These are phyloP conservation scores for Shiraia bambusicola DNA, from an alignment of 2,329 filamentous ascomycete genomes.

Conservation along the genomic window DNA sequence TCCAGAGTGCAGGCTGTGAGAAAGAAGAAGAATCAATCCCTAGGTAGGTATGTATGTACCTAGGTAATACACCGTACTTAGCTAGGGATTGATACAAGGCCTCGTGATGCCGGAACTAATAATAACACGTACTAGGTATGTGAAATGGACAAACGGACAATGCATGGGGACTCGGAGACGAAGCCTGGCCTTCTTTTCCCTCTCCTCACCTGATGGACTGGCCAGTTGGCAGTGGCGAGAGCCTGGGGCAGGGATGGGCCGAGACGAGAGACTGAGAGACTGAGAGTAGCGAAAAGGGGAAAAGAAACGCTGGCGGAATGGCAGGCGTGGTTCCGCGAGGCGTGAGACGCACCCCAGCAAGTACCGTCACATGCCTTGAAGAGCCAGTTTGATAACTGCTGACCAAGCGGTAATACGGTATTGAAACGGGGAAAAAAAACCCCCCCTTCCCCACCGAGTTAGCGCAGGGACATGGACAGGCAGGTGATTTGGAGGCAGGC, in stretches of 20 bases:
- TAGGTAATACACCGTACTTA: too few species aligned
- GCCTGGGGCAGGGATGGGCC: not conserved
- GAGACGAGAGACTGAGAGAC: conserved; percentile 9
- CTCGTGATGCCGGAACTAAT: conserved; percentile 31
- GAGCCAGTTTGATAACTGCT: conserved; percentile 21
- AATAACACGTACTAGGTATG: too few species aligned
- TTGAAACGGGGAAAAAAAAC: too few species aligned
- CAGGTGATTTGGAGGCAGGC: not conserved
- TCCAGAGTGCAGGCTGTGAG: too few species aligned
- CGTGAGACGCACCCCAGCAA: conserved; percentile 1
- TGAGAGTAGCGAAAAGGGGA: conserved; percentile 21
- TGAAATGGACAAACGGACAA: conserved; percentile 7
- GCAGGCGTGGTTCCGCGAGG: conserved; percentile 16
- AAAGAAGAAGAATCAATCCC: too few species aligned
- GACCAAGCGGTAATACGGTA: conserved; percentile 33
- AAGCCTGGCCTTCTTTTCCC: too few species aligned
- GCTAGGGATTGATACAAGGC: too few species aligned
- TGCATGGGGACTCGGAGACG: conserved; percentile 4
- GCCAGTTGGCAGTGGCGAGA: too few species aligned
- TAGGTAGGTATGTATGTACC: too few species aligned
- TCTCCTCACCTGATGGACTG: too few species aligned
- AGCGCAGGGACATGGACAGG: not conserved
- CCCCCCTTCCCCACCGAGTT: too few species aligned
- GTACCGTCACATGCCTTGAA: conserved; percentile 19
- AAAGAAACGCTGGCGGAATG: conserved; percentile 19